Conservation (phyloP, 2,329 filamentous ascomycete genomes). For the Colletotrichum limetticola region DNA sequence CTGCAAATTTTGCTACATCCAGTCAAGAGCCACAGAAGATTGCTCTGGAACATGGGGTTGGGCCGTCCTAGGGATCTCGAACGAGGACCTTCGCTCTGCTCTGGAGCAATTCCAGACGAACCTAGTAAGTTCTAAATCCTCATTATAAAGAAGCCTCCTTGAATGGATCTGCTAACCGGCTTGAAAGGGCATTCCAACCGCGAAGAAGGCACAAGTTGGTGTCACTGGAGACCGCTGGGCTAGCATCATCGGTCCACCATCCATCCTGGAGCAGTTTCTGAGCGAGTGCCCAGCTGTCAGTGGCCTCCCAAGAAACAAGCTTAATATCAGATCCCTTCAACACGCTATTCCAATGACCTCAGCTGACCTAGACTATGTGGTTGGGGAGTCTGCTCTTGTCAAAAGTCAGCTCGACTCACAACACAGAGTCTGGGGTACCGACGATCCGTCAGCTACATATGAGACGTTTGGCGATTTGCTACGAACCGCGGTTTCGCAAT, state of each 20-base stretch:
- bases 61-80: background rate
- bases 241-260: constrained; percentile 12
- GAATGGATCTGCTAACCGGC: too few relatives aligned
- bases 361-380: background rate
- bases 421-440: background rate
- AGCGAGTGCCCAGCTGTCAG: background rate
- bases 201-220: constrained; percentile 6
- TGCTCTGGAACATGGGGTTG: background rate
- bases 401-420: background rate
- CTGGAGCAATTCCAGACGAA: background rate
- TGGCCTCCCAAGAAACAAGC: background rate
- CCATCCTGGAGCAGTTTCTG: constrained; percentile 5
- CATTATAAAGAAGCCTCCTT: too few relatives aligned
- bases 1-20: background rate
- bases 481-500: background rate
- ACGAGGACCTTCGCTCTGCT: background rate
- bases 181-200: background rate
- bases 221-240: constrained; percentile 7
- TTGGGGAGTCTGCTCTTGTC: background rate
- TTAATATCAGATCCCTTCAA: background rate
- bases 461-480: background rate
- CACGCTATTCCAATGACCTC: constrained; percentile 1
- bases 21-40: background rate
- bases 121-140: background rate
- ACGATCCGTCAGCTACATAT: background rate